Percentiles rank a stretch among this genome's conserved stretches.
Evolutionary conservation across 371 early-diverging fungal species (phyloP).

Genomic region (Saksenaea oblongispora): DNA sequence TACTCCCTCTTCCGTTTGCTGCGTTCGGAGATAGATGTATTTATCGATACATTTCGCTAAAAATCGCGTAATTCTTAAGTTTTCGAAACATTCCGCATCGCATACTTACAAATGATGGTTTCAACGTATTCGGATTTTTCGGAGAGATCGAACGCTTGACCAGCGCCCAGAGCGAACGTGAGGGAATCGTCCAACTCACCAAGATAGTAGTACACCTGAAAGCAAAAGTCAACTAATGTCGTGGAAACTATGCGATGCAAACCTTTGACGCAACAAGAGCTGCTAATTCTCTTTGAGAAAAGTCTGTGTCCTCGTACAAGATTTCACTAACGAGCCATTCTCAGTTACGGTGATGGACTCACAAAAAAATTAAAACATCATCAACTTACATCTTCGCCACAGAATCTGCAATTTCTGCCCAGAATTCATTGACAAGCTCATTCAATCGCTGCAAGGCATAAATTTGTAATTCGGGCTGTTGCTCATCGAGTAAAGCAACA

Average conservation of each 20-base stretch:
- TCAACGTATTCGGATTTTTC: constrained; percentile 87
- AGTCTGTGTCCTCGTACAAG: constrained; percentile 88
- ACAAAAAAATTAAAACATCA: not conserved
- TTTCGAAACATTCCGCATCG: not conserved
- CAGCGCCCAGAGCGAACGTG: constrained; percentile 95
- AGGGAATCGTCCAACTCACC: constrained; percentile 95
- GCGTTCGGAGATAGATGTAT: constrained; percentile 78
- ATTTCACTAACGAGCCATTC: constrained; percentile 67
- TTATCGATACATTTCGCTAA: constrained; percentile 90
- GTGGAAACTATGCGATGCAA: constrained; percentile 9
- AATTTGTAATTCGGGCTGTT: constrained; percentile 86
- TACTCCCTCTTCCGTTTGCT: constrained; percentile 44
- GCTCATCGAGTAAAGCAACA: constrained; percentile 91
- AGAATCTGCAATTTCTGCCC: constrained; percentile 96
- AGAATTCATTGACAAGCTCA: constrained; percentile 88
- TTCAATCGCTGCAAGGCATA: constrained; percentile 92
- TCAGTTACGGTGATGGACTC: not conserved
- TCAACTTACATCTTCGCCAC: constrained; percentile 87
- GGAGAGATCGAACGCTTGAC: constrained; percentile 79
- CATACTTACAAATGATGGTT: constrained; percentile 84
- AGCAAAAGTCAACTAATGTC: not conserved
- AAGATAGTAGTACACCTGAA: constrained; percentile 88
- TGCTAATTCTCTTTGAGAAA: constrained; percentile 85
- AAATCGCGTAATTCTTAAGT: no score
- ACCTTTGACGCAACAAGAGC: constrained; percentile 97